These are phyloP conservation scores for Rhytidhysteron rufulum DNA, from an alignment of 2,329 filamentous ascomycete genomes.

Conservation along the genomic window DNA sequence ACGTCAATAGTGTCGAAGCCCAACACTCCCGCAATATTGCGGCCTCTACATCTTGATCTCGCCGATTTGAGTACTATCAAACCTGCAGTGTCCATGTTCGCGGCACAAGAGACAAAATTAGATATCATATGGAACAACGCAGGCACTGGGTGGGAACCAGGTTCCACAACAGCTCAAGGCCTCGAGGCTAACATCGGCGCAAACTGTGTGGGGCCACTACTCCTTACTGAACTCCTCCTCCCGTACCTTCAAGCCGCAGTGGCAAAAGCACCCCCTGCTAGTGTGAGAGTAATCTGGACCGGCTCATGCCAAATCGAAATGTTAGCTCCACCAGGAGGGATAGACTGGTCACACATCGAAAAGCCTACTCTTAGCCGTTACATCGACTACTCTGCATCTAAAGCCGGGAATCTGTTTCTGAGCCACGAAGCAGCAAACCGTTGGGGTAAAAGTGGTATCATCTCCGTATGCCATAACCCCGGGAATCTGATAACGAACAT, in stretches of 20 bases:
- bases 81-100: constrained; percentile 20
- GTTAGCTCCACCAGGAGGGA: constrained; percentile 8
- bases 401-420: constrained; percentile 13
- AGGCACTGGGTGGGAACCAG: constrained; percentile 3
- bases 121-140: constrained; percentile 7
- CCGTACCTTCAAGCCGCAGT: constrained; percentile 34
- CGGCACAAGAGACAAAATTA: constrained; percentile 5
- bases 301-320: constrained; percentile 11
- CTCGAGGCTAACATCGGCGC: constrained; percentile 22
- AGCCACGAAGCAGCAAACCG: constrained; percentile 9
- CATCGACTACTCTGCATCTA: constrained; percentile 12
- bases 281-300: constrained; percentile 36
- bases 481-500: constrained; percentile 36
- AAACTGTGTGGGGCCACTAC: constrained; percentile 39
- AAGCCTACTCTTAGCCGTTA: constrained; percentile 3
- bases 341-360: constrained; percentile 3
- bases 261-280: constrained; percentile 11
- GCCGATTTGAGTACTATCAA: constrained; percentile 38
- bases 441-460: constrained; percentile 9
- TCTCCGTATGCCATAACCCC: constrained; percentile 30
- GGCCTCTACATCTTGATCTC: constrained; percentile 25
- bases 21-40: background rate
- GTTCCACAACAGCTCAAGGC: constrained; percentile 3
- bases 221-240: constrained; percentile 37
- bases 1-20: background rate